Base-by-base conservation (phyloP, 352 stramenopile species). In the Phytopythium oedochilum region DNA sequence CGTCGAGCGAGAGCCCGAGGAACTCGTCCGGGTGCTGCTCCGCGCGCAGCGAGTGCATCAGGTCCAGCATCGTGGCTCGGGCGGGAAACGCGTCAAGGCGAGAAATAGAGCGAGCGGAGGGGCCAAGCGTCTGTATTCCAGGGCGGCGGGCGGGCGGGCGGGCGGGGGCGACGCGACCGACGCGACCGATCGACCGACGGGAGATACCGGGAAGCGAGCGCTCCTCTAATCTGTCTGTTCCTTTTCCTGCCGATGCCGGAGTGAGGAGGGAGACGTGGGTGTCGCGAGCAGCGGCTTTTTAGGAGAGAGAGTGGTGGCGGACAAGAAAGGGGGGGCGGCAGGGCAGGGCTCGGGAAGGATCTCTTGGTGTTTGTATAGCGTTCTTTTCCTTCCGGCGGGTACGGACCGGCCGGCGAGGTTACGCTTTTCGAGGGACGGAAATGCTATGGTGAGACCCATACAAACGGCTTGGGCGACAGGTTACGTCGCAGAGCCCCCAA, bases 41-140 rank as follows among this genome's bases (percentile, higher is more conserved):
- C 31, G 53, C 38, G 38, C 57, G 52, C 45, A 69, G 57, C 42
- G 57, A 59, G 26, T 66, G 61, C 61, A 69, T 63, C 23, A 73
- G 51, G 50, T 73, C 65, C 25, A 73, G 45, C 65, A 73, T 73
- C 17, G 22, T 52, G 23, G 26, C 28, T 49, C 28, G 28, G 17
- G 29, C 40, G 23, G 44, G 44, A 51, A 49, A 47, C 40, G 25
- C 28, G 15, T 36, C 44, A 14, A 51, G 44, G 44, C 44, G 44
- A 51, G 44, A 51, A 22, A 18, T 5, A 36, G 44, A 51, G 40
- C 40, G 22, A 47, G 40, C 18, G n/a, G 17, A 14, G 38, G 6
- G 38, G 7, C n/a, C 7, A 22, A 15, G 38, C 1, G 6, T 20
- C 36, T 43, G 36, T 43, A 43, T 43, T 45, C 39, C n/a, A 26